Evolutionary conservation across 164 flowering plant species (phyloP).

Genomic region (Berberis thunbergii): DNA sequence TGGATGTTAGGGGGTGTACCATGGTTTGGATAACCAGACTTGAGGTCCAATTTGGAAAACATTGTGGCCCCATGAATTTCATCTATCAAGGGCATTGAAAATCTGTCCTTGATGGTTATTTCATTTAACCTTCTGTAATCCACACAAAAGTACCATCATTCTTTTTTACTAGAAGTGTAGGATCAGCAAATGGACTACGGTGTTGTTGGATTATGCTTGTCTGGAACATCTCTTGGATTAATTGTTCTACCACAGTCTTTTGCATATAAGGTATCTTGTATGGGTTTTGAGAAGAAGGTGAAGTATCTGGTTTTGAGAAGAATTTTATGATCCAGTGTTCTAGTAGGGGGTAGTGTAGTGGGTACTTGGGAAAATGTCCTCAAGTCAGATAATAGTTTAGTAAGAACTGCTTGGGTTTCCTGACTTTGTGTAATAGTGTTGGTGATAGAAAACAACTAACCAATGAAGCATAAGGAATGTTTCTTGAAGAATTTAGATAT

Average conservation of each 20-base stretch:
- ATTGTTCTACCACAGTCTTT: neutral
- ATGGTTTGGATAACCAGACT: neutral
- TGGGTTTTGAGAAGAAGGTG: neutral
- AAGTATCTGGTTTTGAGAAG: neutral
- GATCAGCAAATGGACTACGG: neutral
- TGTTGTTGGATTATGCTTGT: neutral
- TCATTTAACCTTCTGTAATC: neutral
- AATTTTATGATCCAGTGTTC: neutral
- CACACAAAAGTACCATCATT: neutral
- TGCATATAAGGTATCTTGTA: neutral
- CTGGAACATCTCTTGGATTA: neutral
- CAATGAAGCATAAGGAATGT: neutral
- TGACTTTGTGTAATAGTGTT: neutral
- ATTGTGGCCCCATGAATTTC: too few relatives aligned
- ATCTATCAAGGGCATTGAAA: too few relatives aligned
- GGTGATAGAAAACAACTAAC: neutral
- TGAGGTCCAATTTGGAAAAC: neutral
- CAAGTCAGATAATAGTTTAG: neutral
- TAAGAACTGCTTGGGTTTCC: neutral
- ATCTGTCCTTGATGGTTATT: neutral
- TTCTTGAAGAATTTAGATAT: neutral
- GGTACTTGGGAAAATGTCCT: neutral
- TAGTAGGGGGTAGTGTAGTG: neutral
- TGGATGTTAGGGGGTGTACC: neutral
- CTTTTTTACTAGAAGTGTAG: neutral